Evolutionary conservation across 495 filamentous ascomycete species (phyloP).

Genomic region (Neurospora intermedia): DNA sequence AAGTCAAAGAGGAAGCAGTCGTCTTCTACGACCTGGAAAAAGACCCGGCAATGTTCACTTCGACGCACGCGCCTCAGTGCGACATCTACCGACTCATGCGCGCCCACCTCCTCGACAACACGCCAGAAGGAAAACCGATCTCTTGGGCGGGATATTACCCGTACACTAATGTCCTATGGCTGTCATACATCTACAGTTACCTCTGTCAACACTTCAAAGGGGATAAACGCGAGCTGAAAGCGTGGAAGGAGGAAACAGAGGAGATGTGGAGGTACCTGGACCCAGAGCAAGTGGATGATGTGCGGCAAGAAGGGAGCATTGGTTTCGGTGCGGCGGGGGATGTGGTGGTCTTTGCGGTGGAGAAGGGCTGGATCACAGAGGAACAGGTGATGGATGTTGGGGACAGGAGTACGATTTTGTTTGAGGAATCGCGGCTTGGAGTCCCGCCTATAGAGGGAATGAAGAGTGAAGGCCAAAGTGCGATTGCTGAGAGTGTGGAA

Average conservation of each 20-base stretch:
- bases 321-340: constrained; percentile 20
- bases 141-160: constrained; percentile 31
- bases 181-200: constrained; percentile 38
- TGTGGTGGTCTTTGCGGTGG: constrained; percentile 31
- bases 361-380: constrained; percentile 35
- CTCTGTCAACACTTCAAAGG: constrained; percentile 27
- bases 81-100: constrained; percentile 42
- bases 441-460: background rate
- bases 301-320: background rate
- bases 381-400: constrained; percentile 29
- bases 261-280: constrained; percentile 28
- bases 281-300: background rate
- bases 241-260: constrained; percentile 26
- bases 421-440: background rate
- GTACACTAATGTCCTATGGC: constrained; percentile 46
- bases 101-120: constrained; percentile 33
- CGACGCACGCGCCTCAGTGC: constrained; percentile 37
- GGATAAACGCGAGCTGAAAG: constrained; percentile 19
- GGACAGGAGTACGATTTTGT: background rate
- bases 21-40: constrained; percentile 42
- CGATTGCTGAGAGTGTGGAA: background rate
- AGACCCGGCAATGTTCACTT: constrained; percentile 41
- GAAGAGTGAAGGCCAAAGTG: background rate
- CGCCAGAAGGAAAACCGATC: constrained; percentile 24
- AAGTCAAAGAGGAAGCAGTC: constrained; percentile 5